Conservation (phyloP, 306 rosid species). For the Senna siamea region DNA sequence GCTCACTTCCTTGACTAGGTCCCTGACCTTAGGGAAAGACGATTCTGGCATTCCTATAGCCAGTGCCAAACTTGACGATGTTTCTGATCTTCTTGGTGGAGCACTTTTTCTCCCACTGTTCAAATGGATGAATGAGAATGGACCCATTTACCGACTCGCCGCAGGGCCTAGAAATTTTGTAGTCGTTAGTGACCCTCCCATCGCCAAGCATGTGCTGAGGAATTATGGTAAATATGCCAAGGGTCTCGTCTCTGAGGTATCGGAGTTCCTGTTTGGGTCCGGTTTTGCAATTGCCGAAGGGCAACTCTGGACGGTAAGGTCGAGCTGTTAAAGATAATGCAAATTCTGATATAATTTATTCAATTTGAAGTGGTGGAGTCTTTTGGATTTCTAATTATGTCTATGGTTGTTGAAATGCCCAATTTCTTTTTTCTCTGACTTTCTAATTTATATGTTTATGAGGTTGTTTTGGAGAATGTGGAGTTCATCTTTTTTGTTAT, state of each 20-base stretch:
- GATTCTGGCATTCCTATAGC: conserved; percentile 82
- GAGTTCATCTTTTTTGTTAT: neutral
- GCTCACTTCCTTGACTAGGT: conserved; percentile 80
- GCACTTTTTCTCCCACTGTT: conserved; percentile 87
- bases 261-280: conserved; percentile 83
- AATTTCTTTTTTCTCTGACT: neutral
- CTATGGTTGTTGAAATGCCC: neutral
- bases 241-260: conserved; percentile 90
- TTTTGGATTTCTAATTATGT: neutral
- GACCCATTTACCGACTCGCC: conserved; percentile 83
- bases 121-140: conserved; percentile 88
- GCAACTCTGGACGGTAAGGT: conserved; percentile 90
- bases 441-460: neutral
- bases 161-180: conserved; percentile 93
- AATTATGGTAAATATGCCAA: conserved; percentile 76
- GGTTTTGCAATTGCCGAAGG: conserved; percentile 98
- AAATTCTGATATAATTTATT: neutral
- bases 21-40: conserved; percentile 52
- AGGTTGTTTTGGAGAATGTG: conserved; percentile 4
- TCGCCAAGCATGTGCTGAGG: conserved; percentile 85
- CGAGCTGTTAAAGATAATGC: neutral
- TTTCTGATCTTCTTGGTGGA: conserved; percentile 92
- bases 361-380: neutral
- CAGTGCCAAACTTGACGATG: conserved; percentile 82
- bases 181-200: conserved; percentile 90